phyloP scores from a whole-genome alignment of 1,284 basidiomycete species.

The Fomitopsis pinicola region DNA sequence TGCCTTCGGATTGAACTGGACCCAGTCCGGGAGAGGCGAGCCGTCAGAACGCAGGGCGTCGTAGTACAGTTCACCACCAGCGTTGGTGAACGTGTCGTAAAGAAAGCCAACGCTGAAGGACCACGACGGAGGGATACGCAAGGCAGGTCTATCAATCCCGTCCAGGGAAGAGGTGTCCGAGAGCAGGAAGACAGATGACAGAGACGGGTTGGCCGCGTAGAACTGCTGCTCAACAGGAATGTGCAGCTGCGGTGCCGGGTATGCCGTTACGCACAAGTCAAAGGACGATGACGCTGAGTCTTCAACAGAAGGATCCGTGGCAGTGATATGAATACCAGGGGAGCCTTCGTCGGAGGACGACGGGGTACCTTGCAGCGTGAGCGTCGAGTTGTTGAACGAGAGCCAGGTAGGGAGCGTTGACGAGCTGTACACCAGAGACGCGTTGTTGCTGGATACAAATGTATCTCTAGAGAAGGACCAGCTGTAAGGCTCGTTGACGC shows the following conservation, averaged over 20 bases:
- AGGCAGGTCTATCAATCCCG: conserved; percentile 44
- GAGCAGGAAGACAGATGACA: conserved; percentile 66
- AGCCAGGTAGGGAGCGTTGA: conserved; percentile 61
- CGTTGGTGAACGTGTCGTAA: conserved; percentile 54
- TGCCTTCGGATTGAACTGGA: conserved; percentile 62
- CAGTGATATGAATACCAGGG: conserved; percentile 51
- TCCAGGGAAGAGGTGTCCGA: conserved; percentile 51
- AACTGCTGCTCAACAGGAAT: conserved; percentile 62
- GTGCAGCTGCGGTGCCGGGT: conserved; percentile 50
- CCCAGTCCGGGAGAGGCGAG: conserved; percentile 71
- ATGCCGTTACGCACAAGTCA: conserved; percentile 58
- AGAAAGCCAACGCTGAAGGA: conserved; percentile 89
- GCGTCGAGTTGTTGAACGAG: conserved; percentile 49
- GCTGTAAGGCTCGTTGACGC: conserved; percentile 50
- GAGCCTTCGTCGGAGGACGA: conserved; percentile 50
- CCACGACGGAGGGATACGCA: conserved; percentile 82
- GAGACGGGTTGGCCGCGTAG: conserved; percentile 48
- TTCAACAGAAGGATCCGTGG: conserved; percentile 42
- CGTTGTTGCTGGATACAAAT: conserved; percentile 46
- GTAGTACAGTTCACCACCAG: conserved; percentile 56
- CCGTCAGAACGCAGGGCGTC: conserved; percentile 63
- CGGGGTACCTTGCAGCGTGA: conserved; percentile 58
- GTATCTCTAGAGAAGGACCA: conserved; percentile 64
- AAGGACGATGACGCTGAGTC: conserved; percentile 47
- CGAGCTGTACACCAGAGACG: conserved; percentile 40